phyloP scores from a whole-genome alignment of 768 basidiomycete genomes.

The Kockovaella imperatae region DNA sequence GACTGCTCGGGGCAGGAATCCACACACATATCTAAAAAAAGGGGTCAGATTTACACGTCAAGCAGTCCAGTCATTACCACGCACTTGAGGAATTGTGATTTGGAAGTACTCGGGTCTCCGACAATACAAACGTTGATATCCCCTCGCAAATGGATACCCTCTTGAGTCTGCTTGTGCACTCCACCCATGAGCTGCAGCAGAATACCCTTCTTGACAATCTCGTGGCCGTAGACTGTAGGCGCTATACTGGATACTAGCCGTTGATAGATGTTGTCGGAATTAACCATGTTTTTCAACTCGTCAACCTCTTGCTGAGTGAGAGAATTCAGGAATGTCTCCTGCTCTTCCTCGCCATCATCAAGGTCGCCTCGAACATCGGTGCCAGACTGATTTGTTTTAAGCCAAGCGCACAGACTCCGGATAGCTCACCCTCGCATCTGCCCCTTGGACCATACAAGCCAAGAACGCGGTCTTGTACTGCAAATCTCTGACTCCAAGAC shows the following conservation, averaged over 20 bases:
- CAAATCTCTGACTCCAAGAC: constrained; percentile 84
- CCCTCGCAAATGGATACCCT: constrained; percentile 96
- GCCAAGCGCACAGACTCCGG: background rate
- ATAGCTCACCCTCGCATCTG: constrained; percentile 72
- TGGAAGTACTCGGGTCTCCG: constrained; percentile 94
- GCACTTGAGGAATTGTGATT: constrained; percentile 96
- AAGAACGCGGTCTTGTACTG: constrained; percentile 98
- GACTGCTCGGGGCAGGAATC: constrained; percentile 93
- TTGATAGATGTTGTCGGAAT: constrained; percentile 88
- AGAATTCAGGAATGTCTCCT: constrained; percentile 74
- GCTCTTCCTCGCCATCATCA: constrained; percentile 58
- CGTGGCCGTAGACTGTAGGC: constrained; percentile 96
- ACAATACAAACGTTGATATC: constrained; percentile 98
- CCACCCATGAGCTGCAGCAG: constrained; percentile 96
- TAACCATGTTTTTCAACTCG: constrained; percentile 87
- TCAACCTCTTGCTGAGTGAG: constrained; percentile 91
- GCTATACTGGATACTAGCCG: constrained; percentile 90
- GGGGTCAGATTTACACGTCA: constrained; percentile 9
- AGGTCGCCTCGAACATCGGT: constrained; percentile 87
- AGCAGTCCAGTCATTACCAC: constrained; percentile 31
- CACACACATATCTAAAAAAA: constrained; percentile 82
- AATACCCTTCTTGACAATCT: constrained; percentile 97
- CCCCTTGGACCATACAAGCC: constrained; percentile 92
- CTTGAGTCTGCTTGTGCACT: constrained; percentile 89
- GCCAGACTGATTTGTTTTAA: constrained; percentile 49